Base-by-base conservation (phyloP, 352 stramenopile genomes). In the Hyaloperonospora brassicae region DNA sequence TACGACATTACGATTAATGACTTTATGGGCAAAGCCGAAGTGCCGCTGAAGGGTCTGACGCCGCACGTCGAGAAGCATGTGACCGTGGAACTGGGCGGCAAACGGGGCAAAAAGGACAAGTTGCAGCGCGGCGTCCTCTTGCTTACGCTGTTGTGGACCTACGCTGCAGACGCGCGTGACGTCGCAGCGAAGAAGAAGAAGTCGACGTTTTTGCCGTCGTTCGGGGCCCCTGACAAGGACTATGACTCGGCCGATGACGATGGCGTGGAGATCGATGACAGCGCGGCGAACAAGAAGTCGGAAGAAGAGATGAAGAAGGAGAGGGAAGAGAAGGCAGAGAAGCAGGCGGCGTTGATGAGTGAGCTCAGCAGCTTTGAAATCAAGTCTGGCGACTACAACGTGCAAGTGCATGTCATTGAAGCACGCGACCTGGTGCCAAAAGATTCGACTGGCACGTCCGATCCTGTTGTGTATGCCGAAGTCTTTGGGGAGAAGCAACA, bases 341-440 rank as follows among this genome's bases (percentile, higher is more conserved):
- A 88, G 25, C 72, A 86, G 48, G 68, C 85, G 22, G 81, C 88
- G 14, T 71, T 90, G 12, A 67, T 89, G n/a, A 76, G 66, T 4
- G 81, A 89, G 50, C 65, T 96, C 10, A 80, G 68, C 43, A 84
- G 62, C 57, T 78, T 94, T 52, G 80, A 89, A 52, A 90, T 96
- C 60, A 87, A 90, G 27, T 86, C 79, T 0, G 86, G 86, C 2
- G 86, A 96, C 62, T 96, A 95, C 61, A 74, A 83, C 47, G 72
- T 96, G 7, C 84, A 94, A 49, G 80, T 97, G 14, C 89, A 96
- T 53, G 55, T 96, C 30, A 96, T 97, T 53, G 86, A 97, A 71
- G 85, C 79, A 10, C 76, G 86, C 10, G 85, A 95, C 25, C 66
- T 97, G 1, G 84, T 95, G 23, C 72, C 79, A 0, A 95, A 96